phyloP scores from a whole-genome alignment of 257 asterid genomes.

The Echium plantagineum region DNA sequence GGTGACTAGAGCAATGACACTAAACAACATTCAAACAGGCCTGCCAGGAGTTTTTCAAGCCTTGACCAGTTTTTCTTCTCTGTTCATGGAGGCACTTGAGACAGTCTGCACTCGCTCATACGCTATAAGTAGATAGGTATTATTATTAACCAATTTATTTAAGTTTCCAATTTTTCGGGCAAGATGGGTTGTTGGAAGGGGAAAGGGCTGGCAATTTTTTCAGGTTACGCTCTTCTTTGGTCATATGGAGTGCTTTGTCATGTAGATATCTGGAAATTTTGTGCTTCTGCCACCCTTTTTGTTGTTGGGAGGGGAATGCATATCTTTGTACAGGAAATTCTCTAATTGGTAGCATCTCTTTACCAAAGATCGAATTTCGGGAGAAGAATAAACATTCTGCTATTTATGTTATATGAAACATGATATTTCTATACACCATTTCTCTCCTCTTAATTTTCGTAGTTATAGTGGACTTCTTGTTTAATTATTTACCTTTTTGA shows the following conservation, averaged over 20 bases:
- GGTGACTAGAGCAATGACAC: slow-evolving; percentile 85
- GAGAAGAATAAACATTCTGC: slow-evolving; percentile 28
- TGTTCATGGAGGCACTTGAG: slow-evolving; percentile 72
- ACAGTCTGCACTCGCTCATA: slow-evolving; percentile 74
- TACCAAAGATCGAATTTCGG: slow-evolving; percentile 23
- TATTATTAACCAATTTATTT: slow-evolving; percentile 11
- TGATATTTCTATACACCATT: background rate
- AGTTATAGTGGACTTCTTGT: too few relatives aligned
- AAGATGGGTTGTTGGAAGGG: slow-evolving; percentile 20
- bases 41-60: slow-evolving; percentile 97
- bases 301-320: slow-evolving; percentile 24
- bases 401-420: background rate
- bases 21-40: slow-evolving; percentile 89
- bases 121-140: slow-evolving; percentile 30
- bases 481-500: too few relatives aligned
- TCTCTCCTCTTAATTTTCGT: background rate
- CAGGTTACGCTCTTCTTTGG: background rate
- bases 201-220: slow-evolving; percentile 29
- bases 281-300: slow-evolving; percentile 24
- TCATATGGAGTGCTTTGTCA: slow-evolving; percentile 1
- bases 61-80: slow-evolving; percentile 79
- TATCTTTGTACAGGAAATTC: slow-evolving; percentile 31
- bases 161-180: slow-evolving; percentile 14
- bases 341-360: slow-evolving; percentile 26
- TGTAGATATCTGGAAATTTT: slow-evolving; percentile 68